phyloP scores from a whole-genome alignment of 306 rosid species.

The Canavalia gladiata region DNA sequence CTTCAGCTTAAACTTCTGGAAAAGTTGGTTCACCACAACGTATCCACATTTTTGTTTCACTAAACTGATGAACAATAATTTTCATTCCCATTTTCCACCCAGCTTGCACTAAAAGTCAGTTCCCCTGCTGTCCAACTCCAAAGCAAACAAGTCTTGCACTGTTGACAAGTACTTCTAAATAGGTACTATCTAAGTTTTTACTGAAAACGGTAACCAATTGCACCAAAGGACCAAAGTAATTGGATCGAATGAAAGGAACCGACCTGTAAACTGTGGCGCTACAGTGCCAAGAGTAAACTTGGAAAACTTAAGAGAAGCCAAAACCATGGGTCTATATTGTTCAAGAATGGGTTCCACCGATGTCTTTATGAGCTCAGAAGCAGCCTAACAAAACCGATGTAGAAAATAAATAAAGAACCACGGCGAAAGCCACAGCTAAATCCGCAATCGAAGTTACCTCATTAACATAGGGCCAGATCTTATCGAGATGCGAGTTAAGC shows the following conservation, averaged over 20 bases:
- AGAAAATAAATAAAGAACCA: background rate
- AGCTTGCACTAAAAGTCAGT: slow-evolving; percentile 9
- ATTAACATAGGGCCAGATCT: slow-evolving; percentile 96
- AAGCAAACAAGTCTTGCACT: background rate
- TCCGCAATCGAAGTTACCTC: slow-evolving; percentile 57
- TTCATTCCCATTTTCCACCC: slow-evolving; percentile 3
- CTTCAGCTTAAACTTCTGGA: background rate
- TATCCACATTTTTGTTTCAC: slow-evolving; percentile 27
- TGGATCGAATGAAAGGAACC: slow-evolving; percentile 45
- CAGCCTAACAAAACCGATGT: slow-evolving; percentile 65
- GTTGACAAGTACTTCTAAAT: background rate
- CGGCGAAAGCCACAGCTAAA: background rate
- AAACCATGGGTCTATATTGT: slow-evolving; percentile 73
- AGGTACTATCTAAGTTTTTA: background rate
- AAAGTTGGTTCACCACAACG: background rate
- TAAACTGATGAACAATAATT: background rate
- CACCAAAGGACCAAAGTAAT: background rate
- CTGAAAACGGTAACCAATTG: background rate
- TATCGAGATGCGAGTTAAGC: slow-evolving; percentile 81
- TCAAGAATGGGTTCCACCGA: slow-evolving; percentile 89
- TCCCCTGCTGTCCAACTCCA: slow-evolving; percentile 14
- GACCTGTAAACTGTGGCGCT: slow-evolving; percentile 95
- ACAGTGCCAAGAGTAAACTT: slow-evolving; percentile 97
- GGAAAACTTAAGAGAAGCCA: slow-evolving; percentile 85
- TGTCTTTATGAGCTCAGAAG: slow-evolving; percentile 90